Percentiles rank a stretch among this genome's conserved stretches.
Conservation (phyloP, 1,284 basidiomycete species). For the Schizophyllum commune region DNA sequence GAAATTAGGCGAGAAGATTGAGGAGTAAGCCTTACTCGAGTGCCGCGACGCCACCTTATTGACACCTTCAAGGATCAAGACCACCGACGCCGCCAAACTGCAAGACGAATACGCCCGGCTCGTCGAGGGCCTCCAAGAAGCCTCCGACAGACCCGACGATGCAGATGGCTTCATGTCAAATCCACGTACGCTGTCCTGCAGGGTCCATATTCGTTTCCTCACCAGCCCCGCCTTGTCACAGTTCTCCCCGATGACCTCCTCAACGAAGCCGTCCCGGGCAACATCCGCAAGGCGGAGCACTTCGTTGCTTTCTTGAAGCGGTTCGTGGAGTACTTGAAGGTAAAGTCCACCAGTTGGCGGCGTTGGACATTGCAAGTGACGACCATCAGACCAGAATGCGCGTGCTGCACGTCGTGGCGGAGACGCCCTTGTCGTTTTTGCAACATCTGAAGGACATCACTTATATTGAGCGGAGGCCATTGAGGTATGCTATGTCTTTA, state of each 20-base stretch:
- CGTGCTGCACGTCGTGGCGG: conserved; percentile 98
- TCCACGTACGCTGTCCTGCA: conserved; percentile 48
- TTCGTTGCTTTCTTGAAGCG: conserved; percentile 98
- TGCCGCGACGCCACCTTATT: not conserved
- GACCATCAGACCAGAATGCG: conserved; percentile 99
- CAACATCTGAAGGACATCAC: conserved; percentile 99
- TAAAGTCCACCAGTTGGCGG: too few relatives aligned
- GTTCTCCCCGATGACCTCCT: conserved; percentile 94
- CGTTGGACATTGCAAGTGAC: too few relatives aligned
- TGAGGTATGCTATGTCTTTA: too few relatives aligned
- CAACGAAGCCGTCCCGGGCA: conserved; percentile 94
- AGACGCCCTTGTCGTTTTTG: conserved; percentile 96
- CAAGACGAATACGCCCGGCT: conserved; percentile 98
- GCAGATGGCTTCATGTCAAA: conserved; percentile 88
- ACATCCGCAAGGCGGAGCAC: conserved; percentile 98
- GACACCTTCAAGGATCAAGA: conserved; percentile 68
- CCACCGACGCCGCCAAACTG: conserved; percentile 87
- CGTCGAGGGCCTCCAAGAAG: conserved; percentile 89
- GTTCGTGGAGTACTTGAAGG: conserved; percentile 98
- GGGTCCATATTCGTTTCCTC: conserved; percentile 6
- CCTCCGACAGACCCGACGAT: conserved; percentile 44
- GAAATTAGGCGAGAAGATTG: conserved; percentile 87
- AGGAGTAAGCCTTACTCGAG: conserved; percentile 60
- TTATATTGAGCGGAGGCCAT: conserved; percentile 94
- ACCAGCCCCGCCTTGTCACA: conserved; percentile 20